phyloP scores from a whole-genome alignment of 2,329 filamentous ascomycete species.

The Talaromyces sp. region DNA sequence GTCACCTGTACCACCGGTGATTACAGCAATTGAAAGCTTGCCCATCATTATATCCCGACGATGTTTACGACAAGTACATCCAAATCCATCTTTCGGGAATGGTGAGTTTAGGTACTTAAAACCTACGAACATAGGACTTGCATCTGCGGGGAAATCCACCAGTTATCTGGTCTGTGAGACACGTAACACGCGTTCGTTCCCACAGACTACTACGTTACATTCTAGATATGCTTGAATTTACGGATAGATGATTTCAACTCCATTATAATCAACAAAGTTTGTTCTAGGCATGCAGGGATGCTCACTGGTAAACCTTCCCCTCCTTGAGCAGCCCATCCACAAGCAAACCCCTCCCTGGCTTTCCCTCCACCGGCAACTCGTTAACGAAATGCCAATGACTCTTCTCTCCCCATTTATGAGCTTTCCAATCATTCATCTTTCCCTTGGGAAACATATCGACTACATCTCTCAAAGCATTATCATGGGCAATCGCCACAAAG shows the following conservation, averaged over 20 bases:
- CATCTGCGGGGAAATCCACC: background rate
- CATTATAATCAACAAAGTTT: background rate
- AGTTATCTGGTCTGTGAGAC: background rate
- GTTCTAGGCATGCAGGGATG: background rate
- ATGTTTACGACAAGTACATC: background rate
- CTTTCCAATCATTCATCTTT: conserved; percentile 30
- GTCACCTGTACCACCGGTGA: conserved; percentile 28
- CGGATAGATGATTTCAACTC: background rate
- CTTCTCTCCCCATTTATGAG: conserved; percentile 24
- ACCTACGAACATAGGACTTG: background rate
- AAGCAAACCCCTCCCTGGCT: conserved; percentile 11
- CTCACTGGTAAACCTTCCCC: background rate
- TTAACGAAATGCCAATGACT: conserved; percentile 27
- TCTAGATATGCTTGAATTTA: background rate
- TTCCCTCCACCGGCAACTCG: conserved; percentile 21
- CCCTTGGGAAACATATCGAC: conserved; percentile 27
- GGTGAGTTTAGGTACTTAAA: background rate
- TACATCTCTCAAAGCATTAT: conserved; percentile 24
- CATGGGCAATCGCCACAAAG: conserved; percentile 33
- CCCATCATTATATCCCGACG: background rate
- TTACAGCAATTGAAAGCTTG: conserved; percentile 21
- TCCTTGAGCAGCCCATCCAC: conserved; percentile 14
- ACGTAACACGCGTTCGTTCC: background rate
- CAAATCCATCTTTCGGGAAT: background rate
- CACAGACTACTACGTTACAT: background rate